Evolutionary conservation across 805 yeast genomes (phyloP), one percentile per base, ranked within the genome.

Genomic region (Cyberlindnera xishuangbannaensis): DNA sequence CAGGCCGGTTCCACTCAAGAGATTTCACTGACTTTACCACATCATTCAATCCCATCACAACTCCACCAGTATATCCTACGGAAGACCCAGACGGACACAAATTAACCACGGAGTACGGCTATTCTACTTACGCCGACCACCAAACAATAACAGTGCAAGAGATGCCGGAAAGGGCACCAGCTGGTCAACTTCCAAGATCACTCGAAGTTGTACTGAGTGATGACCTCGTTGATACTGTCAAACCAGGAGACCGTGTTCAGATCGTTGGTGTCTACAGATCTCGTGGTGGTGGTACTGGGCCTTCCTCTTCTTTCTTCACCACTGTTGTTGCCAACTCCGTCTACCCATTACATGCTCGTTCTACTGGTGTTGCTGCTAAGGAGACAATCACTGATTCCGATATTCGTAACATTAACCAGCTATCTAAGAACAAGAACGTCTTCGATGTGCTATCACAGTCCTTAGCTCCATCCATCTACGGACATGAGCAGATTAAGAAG

Each of bases 101-200:
- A 47, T 64, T 92, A 44, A 69, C 75, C 14, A 88, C 96, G 1
- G 97, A 92, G 57, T 92, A 85, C 52, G 98, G 98, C 2, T 83
- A 78, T 53, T 80, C 88, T 7, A 86, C 94, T 18, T 92, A 85
- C 57, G 71, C 90, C 48, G 98, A 92, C 60, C 96, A 90, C 56
- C 98, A 92, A 61, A 82, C 86, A 25, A 72, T 92, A 23, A 76
- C 96, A 0, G 81, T 92, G 23, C 98, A 92, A 59, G 98, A 92
- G 63, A 84, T 92, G 85, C 97, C 98, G 1, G 97, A 92, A 62
- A 70, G 80, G 43, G 96, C 97, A 1, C 98, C 97, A 12, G 95
- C 97, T 1, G 98, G 98, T 36, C 97, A 90, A 62, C 68, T 92
- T 43, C 98, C 98, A 22, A 71, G 97, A 50, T 79, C 95, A 3